Base-by-base conservation (phyloP, 768 basidiomycete genomes). In the Phallus indusiatus region DNA sequence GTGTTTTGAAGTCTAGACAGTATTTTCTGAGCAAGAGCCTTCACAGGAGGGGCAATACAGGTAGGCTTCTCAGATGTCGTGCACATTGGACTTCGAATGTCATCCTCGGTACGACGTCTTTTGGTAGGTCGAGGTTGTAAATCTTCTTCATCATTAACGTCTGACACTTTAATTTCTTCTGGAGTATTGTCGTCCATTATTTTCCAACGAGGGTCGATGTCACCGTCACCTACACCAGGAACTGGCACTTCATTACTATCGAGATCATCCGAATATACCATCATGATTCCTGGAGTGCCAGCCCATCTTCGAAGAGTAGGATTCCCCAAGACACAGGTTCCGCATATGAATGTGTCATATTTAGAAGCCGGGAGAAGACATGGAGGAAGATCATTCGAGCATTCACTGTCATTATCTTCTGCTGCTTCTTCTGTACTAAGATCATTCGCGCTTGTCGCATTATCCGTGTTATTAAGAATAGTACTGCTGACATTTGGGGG, bases 301-400 rank as follows among this genome's bases (percentile, higher is more conserved):
- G 87, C 88, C 67, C 80, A 84, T 47, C 78, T 75, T 61, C 72
- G 75, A 14, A 92, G 72, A 20, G 75, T 75, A 24, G 75, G 71
- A 51, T 79, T 81, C 54, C 74, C 72, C 17, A 69, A 70, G n/a
- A 86, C 88, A 69, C 90, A 92, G 24, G 73, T 65, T 35, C 79
- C 79, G 69, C 90, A 93, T 17, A 92, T 72, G 66, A 93, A 81
- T 52, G 81, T 75, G 47, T 92, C 88, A 66, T 93, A 92, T 67
- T 86, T 82, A 14, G 74, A 74, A 8, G 81, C 83, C 20, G 82
- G 71, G 54, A 91, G 77, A 20, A 90, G 75, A 2, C 87, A 79
- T 22, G 81, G 82, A 24, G 89, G 85, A 18, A 90, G 76, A 47
- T 75, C 81, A 28, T 80, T 80, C 16, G 81, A 84, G 16, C 77